These are phyloP conservation scores for Plasmopara muralis DNA, from an alignment of 352 stramenopile genomes.

Conservation along the genomic window DNA sequence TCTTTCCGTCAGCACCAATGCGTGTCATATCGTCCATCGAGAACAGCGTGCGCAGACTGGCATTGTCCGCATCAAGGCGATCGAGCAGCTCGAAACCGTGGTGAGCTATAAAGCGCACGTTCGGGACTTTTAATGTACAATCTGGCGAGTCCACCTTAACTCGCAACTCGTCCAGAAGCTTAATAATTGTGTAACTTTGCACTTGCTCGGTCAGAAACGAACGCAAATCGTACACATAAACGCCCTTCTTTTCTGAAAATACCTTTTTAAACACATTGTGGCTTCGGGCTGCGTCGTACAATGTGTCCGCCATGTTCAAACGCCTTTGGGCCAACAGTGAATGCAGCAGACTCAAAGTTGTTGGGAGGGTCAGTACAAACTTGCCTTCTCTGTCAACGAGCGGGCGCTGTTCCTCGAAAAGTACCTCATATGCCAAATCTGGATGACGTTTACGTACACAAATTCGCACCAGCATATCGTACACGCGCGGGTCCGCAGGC, in stretches of 20 bases:
- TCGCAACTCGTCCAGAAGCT: conserved; percentile 51
- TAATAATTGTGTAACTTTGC: conserved; percentile 57
- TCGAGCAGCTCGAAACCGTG: conserved; percentile 76
- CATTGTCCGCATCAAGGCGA: conserved; percentile 64
- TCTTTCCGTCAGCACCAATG: conserved; percentile 22
- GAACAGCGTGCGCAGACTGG: conserved; percentile 60
- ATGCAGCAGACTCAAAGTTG: conserved; percentile 60
- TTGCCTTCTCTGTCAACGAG: conserved; percentile 40
- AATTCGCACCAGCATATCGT: conserved; percentile 74
- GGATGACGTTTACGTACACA: conserved; percentile 82
- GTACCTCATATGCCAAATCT: conserved; percentile 60
- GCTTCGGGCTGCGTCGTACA: conserved; percentile 47
- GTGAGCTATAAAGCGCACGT: conserved; percentile 63
- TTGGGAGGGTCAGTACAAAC: conserved; percentile 58
- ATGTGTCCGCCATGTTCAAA: conserved; percentile 50
- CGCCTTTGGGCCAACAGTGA: conserved; percentile 65
- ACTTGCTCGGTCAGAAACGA: conserved; percentile 47
- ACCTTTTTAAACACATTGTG: conserved; percentile 51
- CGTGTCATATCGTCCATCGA: conserved; percentile 82
- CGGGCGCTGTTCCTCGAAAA: conserved; percentile 59
- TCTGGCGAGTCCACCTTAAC: conserved; percentile 36
- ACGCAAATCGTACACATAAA: conserved; percentile 62
- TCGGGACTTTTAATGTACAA: conserved; percentile 29
- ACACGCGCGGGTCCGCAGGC: conserved; percentile 58
- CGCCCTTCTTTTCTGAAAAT: conserved; percentile 34